These are phyloP conservation scores for Mucor mucedo DNA, from an alignment of 371 early-diverging fungal species.

Conservation along the genomic window DNA sequence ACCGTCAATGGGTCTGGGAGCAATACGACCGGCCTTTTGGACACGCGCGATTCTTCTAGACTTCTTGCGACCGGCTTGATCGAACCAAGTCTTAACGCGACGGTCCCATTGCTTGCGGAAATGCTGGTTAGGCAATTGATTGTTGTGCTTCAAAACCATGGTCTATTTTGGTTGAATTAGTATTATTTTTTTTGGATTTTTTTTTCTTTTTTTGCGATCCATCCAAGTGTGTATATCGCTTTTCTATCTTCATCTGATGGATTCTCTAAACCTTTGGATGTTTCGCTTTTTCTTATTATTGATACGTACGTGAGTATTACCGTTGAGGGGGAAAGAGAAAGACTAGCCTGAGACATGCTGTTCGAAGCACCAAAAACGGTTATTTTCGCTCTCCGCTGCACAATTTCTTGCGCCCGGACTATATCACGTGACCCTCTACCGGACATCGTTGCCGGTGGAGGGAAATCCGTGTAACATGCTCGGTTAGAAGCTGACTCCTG, in stretches of 20 bases:
- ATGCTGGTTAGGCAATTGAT: slow-evolving; percentile 97
- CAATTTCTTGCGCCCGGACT: slow-evolving; percentile 1
- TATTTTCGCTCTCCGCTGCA: slow-evolving; percentile 13
- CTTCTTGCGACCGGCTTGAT: slow-evolving; percentile 97
- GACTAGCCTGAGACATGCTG: slow-evolving; percentile 22
- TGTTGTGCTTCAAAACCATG: slow-evolving; percentile 95
- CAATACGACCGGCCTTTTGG: slow-evolving; percentile 95
- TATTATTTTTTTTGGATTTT: neutral
- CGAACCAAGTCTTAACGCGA: slow-evolving; percentile 99
- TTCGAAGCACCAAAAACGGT: slow-evolving; percentile 31
- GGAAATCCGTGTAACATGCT: too few relatives aligned
- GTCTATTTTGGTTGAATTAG: slow-evolving; percentile 14
- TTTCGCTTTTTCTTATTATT: neutral
- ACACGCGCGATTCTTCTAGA: slow-evolving; percentile 87
- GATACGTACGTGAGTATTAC: slow-evolving; percentile 39
- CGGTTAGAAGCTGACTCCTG: too few relatives aligned
- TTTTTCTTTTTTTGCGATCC: neutral
- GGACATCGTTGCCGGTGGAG: neutral
- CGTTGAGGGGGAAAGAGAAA: slow-evolving; percentile 39
- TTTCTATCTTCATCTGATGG: slow-evolving; percentile 9
- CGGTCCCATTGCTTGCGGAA: slow-evolving; percentile 99
- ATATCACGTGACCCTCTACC: neutral
- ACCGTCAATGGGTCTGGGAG: slow-evolving; percentile 97
- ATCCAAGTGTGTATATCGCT: slow-evolving; percentile 4
- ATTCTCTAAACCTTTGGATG: slow-evolving; percentile 4